phyloP scores from a whole-genome alignment of 495 filamentous ascomycete genomes.

The Penicillium manginii region DNA sequence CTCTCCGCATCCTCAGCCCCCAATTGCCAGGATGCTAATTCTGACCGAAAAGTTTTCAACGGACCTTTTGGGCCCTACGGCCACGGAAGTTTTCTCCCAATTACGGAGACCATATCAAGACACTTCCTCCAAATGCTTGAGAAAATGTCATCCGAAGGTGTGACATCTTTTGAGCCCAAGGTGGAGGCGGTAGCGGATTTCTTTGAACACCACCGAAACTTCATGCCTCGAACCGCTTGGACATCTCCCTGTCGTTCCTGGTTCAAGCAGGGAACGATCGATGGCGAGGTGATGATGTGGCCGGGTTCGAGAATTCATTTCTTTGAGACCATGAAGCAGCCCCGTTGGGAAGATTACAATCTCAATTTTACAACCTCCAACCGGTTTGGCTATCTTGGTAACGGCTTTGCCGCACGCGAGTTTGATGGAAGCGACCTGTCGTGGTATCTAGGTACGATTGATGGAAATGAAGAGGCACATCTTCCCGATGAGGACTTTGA shows the following conservation, averaged over 20 bases:
- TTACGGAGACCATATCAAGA: conserved; percentile 41
- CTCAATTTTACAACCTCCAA: conserved; percentile 20
- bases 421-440: conserved; percentile 21
- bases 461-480: conserved; percentile 9
- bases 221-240: conserved; percentile 45
- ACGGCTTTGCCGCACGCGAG: conserved; percentile 25
- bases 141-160: conserved; percentile 34
- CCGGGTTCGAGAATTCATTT: conserved; percentile 48
- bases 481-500: conserved; percentile 16
- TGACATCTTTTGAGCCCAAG: conserved; percentile 20
- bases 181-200: conserved; percentile 40
- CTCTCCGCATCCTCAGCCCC: neutral
- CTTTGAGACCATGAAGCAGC: conserved; percentile 51
- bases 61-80: conserved; percentile 41
- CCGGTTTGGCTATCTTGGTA: conserved; percentile 30
- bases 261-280: conserved; percentile 40
- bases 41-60: conserved; percentile 29
- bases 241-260: conserved; percentile 44
- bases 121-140: conserved; percentile 45
- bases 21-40: neutral
- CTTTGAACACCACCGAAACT: conserved; percentile 34
- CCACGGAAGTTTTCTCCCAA: conserved; percentile 36
- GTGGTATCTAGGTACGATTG: conserved; percentile 21
- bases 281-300: conserved; percentile 28
- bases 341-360: conserved; percentile 55